These are phyloP conservation scores for Galerina sulciceps DNA, from an alignment of 768 basidiomycete genomes.

Conservation along the genomic window DNA sequence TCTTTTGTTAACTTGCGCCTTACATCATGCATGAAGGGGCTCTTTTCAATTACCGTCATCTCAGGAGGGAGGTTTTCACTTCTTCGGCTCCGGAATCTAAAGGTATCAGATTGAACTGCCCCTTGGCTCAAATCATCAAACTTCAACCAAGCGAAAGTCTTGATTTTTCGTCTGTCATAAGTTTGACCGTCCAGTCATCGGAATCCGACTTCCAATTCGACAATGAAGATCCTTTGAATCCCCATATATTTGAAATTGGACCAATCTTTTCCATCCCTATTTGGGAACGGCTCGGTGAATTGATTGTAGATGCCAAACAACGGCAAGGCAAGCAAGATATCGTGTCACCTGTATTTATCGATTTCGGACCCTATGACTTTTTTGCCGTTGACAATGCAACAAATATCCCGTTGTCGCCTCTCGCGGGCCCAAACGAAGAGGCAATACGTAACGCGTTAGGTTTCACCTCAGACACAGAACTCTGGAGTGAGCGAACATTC, in stretches of 20 bases:
- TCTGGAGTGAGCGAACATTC: slow-evolving; percentile 38
- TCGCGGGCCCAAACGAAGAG: slow-evolving; percentile 25
- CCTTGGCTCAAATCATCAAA: slow-evolving; percentile 40
- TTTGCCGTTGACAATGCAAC: slow-evolving; percentile 22
- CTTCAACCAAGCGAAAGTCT: slow-evolving; percentile 25
- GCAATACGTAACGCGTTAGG: slow-evolving; percentile 35
- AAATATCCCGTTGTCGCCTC: neutral
- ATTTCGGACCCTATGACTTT: slow-evolving; percentile 46
- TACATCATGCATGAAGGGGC: slow-evolving; percentile 35
- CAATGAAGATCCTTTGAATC: slow-evolving; percentile 21
- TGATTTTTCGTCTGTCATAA: slow-evolving; percentile 29
- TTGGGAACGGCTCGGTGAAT: slow-evolving; percentile 32
- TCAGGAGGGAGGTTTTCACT: slow-evolving; percentile 37
- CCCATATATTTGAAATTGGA: slow-evolving; percentile 34
- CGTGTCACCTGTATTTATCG: slow-evolving; percentile 37
- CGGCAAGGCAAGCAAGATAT: slow-evolving; percentile 17
- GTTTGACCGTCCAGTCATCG: slow-evolving; percentile 27
- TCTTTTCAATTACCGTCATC: slow-evolving; percentile 49
- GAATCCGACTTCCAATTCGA: slow-evolving; percentile 21
- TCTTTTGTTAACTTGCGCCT: neutral
- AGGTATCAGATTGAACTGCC: slow-evolving; percentile 49
- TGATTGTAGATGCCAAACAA: slow-evolving; percentile 31
- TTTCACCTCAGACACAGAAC: slow-evolving; percentile 30
- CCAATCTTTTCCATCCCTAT: slow-evolving; percentile 25
- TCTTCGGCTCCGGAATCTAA: slow-evolving; percentile 31